A percentile compares a stretch with the other conserved stretches of the same genome.
These are phyloP conservation scores for Myxozyma neotropica DNA, from an alignment of 805 yeast genomes.

Conservation along the genomic window DNA sequence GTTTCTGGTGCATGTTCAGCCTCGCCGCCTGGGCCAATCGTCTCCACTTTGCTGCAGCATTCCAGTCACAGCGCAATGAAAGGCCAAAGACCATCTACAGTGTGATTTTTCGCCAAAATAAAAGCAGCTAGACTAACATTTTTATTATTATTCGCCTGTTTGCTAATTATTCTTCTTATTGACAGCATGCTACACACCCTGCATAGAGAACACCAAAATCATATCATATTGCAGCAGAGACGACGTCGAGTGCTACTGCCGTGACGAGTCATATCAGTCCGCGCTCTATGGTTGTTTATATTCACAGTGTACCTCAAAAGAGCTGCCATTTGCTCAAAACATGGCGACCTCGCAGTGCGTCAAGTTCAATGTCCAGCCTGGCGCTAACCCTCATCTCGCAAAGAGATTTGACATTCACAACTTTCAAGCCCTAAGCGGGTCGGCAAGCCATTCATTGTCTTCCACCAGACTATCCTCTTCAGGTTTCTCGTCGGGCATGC, in stretches of 20 bases:
- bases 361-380: slow-evolving; percentile 29
- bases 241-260: slow-evolving; percentile 27
- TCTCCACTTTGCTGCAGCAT: background rate
- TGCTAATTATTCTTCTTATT: background rate
- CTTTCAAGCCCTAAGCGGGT: background rate
- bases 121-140: background rate
- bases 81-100: no score
- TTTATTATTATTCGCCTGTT: background rate
- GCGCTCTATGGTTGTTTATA: slow-evolving; percentile 28
- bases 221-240: slow-evolving; percentile 23
- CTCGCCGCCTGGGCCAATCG: no score
- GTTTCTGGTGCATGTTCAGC: no score
- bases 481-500: slow-evolving; percentile 6
- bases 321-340: slow-evolving; percentile 32
- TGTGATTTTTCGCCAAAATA: no score
- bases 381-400: slow-evolving; percentile 34
- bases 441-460: background rate
- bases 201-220: slow-evolving; percentile 31
- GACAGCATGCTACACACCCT: slow-evolving; percentile 31
- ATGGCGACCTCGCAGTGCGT: slow-evolving; percentile 29
- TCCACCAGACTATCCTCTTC: slow-evolving; percentile 3
- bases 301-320: slow-evolving; percentile 29
- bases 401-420: slow-evolving; percentile 15
- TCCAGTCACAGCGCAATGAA: background rate
- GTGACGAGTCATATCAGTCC: slow-evolving; percentile 29